phyloP scores from a whole-genome alignment of 768 basidiomycete genomes.

The Cubamyces sp. region DNA sequence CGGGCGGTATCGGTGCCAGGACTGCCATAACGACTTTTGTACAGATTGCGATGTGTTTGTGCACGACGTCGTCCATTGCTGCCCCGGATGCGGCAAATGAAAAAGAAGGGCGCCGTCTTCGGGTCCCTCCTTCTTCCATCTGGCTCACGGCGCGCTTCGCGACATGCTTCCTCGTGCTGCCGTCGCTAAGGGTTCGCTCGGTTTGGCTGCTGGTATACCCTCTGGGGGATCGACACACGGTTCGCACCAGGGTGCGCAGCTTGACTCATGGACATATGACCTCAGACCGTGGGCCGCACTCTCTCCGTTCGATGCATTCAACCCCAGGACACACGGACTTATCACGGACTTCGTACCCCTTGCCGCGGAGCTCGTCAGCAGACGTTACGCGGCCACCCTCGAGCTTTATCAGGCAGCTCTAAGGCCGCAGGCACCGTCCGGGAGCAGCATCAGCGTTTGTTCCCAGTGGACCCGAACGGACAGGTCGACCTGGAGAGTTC shows the following conservation, averaged over 20 bases:
- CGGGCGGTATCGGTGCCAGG: conserved; percentile 88
- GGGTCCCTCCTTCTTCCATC: too few relatives aligned
- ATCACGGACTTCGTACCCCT: not conserved
- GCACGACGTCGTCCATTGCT: conserved; percentile 94
- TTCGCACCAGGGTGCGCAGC: not conserved
- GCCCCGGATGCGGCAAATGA: conserved; percentile 76
- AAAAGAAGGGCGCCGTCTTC: not conserved
- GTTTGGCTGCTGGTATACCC: not conserved
- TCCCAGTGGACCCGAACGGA: too few relatives aligned
- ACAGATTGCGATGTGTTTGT: conserved; percentile 96
- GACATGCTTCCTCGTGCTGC: too few relatives aligned
- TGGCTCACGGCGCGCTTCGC: too few relatives aligned
- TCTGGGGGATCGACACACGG: not conserved
- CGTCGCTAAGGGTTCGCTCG: too few relatives aligned
- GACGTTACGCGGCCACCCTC: not conserved
- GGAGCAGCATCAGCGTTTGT: too few relatives aligned
- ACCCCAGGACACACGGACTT: not conserved
- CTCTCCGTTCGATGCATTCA: not conserved
- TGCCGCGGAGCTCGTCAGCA: not conserved
- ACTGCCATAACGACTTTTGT: conserved; percentile 88
- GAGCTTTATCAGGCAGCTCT: too few relatives aligned
- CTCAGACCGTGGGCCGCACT: not conserved
- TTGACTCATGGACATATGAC: not conserved
- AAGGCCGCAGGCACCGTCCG: too few relatives aligned
- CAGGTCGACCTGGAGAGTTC: too few relatives aligned